Percentiles rank a stretch among this genome's conserved stretches.
These are phyloP conservation scores for Gossypium raimondii DNA, from an alignment of 345 rosid species.

Conservation along the genomic window DNA sequence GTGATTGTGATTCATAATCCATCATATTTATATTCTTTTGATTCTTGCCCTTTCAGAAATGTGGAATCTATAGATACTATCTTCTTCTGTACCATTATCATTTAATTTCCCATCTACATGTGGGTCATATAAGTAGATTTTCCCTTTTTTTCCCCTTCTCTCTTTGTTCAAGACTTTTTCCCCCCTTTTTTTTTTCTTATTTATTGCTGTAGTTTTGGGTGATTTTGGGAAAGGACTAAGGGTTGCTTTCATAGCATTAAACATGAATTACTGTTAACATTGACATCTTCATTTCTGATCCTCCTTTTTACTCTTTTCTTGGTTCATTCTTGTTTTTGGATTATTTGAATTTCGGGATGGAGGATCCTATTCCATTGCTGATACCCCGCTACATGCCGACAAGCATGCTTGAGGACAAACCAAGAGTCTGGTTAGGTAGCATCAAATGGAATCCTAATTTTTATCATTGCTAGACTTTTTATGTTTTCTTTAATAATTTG, in stretches of 20 bases:
- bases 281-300: slow-evolving; percentile 23
- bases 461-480: no score
- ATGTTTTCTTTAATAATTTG: no score
- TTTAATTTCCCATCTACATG: slow-evolving; percentile 33
- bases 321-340: not conserved
- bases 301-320: slow-evolving; percentile 21
- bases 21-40: not conserved
- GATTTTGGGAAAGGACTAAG: not conserved
- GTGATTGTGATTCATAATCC: no score
- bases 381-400: no score
- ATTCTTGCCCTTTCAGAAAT: not conserved
- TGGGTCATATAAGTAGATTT: slow-evolving; percentile 25
- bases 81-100: slow-evolving; percentile 15
- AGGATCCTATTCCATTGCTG: no score
- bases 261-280: slow-evolving; percentile 30
- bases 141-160: not conserved
- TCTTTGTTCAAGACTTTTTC: not conserved
- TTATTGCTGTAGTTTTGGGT: no score
- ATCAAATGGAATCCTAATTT: no score
- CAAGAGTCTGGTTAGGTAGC: no score
- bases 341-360: no score
- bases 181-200: no score
- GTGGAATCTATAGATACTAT: slow-evolving; percentile 1
- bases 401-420: no score
- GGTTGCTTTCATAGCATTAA: not conserved